Evolutionary conservation across 768 basidiomycete species (phyloP).

Genomic region (Phlegmacium glaucopus): DNA sequence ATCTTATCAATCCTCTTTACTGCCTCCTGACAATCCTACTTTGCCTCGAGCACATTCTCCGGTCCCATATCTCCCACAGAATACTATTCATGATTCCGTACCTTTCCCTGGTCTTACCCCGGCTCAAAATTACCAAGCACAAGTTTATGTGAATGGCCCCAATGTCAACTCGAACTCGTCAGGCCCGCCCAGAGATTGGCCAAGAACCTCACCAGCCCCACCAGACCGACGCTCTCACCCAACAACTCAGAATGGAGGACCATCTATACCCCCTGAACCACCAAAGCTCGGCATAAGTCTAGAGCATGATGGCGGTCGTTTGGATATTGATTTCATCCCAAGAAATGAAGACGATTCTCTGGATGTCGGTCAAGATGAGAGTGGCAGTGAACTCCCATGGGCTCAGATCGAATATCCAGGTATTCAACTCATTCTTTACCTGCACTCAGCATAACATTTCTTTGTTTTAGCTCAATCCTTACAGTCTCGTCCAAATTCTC

Average conservation of each 20-base stretch:
- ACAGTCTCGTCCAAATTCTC: constrained; percentile 25
- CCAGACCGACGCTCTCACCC: constrained; percentile 19
- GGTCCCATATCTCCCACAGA: constrained; percentile 35
- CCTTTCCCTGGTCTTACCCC: constrained; percentile 60
- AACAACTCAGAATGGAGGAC: constrained; percentile 22
- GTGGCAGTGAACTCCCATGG: constrained; percentile 60
- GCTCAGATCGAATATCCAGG: constrained; percentile 40
- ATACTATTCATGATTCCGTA: constrained; percentile 42
- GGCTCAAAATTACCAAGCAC: constrained; percentile 79
- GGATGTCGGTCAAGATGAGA: constrained; percentile 43
- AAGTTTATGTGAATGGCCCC: constrained; percentile 54
- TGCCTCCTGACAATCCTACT: constrained; percentile 33
- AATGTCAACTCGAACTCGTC: constrained; percentile 14
- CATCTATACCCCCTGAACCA: constrained; percentile 22
- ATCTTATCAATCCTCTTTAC: constrained; percentile 28
- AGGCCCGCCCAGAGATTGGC: constrained; percentile 15
- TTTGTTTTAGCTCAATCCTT: constrained; percentile 14
- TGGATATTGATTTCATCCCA: constrained; percentile 53
- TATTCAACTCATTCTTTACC: constrained; percentile 25
- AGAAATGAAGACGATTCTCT: constrained; percentile 29
- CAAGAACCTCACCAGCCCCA: constrained; percentile 25
- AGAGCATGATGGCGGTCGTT: constrained; percentile 52
- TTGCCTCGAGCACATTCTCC: constrained; percentile 41
- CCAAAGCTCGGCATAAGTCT: constrained; percentile 40
- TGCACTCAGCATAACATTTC: constrained; percentile 22